phyloP scores from a whole-genome alignment of 78 protist species.

The Dictyostelium brefeldianum region DNA sequence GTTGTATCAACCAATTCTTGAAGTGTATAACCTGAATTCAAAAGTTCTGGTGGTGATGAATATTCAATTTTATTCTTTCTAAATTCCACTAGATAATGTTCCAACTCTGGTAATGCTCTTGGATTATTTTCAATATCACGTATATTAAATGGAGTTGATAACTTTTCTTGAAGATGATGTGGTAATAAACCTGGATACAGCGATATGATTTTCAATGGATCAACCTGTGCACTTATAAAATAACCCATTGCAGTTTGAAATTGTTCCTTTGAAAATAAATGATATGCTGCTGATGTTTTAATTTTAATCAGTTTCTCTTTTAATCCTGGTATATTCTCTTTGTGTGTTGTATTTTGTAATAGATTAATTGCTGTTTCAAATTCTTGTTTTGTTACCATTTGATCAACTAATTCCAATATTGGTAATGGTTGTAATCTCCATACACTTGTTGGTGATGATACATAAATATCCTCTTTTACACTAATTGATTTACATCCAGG shows the following conservation, averaged over 20 bases:
- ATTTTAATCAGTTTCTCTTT: constrained; percentile 46
- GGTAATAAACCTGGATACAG: constrained; percentile 69
- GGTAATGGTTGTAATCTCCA: constrained; percentile 70
- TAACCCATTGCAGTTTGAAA: constrained; percentile 75
- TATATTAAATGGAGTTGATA: constrained; percentile 27
- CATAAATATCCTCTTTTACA: constrained; percentile 52
- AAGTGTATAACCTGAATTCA: constrained; percentile 60
- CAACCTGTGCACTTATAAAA: constrained; percentile 43
- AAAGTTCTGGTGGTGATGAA: constrained; percentile 39
- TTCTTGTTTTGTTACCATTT: constrained; percentile 26
- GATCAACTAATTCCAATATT: constrained; percentile 64
- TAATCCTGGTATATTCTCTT: constrained; percentile 29
- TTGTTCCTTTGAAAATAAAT: constrained; percentile 61
- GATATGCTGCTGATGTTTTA: constrained; percentile 65
- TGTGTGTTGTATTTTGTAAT: neutral
- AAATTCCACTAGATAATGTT: constrained; percentile 12
- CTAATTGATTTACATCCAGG: constrained; percentile 39
- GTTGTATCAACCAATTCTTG: constrained; percentile 70
- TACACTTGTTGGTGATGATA: constrained; percentile 27
- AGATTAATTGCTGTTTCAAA: constrained; percentile 71
- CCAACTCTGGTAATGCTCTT: constrained; percentile 39
- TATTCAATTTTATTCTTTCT: constrained; percentile 54
- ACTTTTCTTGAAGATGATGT: constrained; percentile 44
- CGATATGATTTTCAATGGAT: constrained; percentile 57
- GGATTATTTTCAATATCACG: constrained; percentile 62